Base-by-base conservation (phyloP, 2,329 filamentous ascomycete genomes). In the Cucurbitaria berberidis region DNA sequence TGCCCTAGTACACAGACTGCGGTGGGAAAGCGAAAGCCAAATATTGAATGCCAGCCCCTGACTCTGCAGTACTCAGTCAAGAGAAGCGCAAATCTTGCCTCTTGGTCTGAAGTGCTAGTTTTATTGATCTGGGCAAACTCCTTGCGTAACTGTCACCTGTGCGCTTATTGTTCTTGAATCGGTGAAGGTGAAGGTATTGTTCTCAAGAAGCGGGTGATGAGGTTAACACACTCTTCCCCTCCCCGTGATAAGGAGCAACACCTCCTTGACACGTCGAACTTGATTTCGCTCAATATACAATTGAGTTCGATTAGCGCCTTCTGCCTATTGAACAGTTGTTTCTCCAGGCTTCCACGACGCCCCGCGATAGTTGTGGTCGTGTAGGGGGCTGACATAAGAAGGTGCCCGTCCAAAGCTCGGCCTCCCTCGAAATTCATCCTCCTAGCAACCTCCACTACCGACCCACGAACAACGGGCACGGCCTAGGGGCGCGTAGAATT, bases 381-480 rank as follows among this genome's bases (percentile, higher is more conserved):
- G 59, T 57, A 60, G 55, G 53, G 46, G 57, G 48, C 48, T 59
- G 56, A 59, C 56, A 59, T 56, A 52, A 58, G 55, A 58, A 47
- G 56, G 49, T 36, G 48, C 45, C 21, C 19, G 56, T 59, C 56
- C 56, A 49, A n/a, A 58, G 56, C 56, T 62, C 57, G 48, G 45
- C 57, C 50, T 62, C 59, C 56, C 60, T 51, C 53, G 63, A 66
- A 61, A 60, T 68, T 66, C 47, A 38, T 40, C 51, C 55, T 64
- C 55, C 62, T 46, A 55, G 58, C 51, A 54, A 55, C 51, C 59
- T 46, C 63, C 51, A 68, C 64, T 60, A 62, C 62, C 63, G 58
- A 62, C 63, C 55, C 57, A 51, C 66, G 48, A 64, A 60, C 67
- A 59, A 58, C 66, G 63, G 65, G 63, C 61, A 65, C 64, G 64